phyloP scores from a whole-genome alignment of 352 stramenopile genomes.

The Globisporangium parvum region DNA sequence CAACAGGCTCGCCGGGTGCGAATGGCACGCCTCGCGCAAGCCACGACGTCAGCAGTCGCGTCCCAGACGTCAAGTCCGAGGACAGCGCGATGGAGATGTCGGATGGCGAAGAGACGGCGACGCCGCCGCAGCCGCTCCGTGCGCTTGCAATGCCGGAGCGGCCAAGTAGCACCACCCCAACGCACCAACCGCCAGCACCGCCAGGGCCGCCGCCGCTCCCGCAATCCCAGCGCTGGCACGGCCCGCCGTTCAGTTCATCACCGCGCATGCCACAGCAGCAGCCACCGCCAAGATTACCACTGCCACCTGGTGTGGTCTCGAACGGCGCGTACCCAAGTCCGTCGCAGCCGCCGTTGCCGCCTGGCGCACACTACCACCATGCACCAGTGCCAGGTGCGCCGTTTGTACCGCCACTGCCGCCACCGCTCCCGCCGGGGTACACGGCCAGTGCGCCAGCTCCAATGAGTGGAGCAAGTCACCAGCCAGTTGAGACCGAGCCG shows the following conservation, averaged over 20 bases:
- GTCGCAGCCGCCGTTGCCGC: slow-evolving; percentile 5
- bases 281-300: neutral
- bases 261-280: slow-evolving; percentile 15
- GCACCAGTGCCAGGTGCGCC: slow-evolving; percentile 9
- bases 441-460: neutral
- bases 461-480: neutral
- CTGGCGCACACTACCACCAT: slow-evolving; percentile 5
- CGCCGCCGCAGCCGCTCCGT: neutral
- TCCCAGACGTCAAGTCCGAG: slow-evolving; percentile 9
- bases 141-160: neutral
- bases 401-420: slow-evolving; percentile 15
- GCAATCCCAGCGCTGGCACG: slow-evolving; percentile 18
- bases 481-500: neutral
- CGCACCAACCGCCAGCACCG: slow-evolving; percentile 13
- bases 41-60: slow-evolving; percentile 9
- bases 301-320: neutral
- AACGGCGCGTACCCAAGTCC: slow-evolving; percentile 12
- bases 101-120: slow-evolving; percentile 32
- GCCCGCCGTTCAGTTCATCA: slow-evolving; percentile 14
- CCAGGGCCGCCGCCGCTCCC: neutral
- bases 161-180: neutral
- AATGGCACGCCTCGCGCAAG: slow-evolving; percentile 16
- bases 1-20: neutral
- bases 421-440: slow-evolving; percentile 10
- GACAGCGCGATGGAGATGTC: slow-evolving; percentile 75